phyloP scores from a whole-genome alignment of 2,329 filamentous ascomycete species.

The Diplodia intermedia region DNA sequence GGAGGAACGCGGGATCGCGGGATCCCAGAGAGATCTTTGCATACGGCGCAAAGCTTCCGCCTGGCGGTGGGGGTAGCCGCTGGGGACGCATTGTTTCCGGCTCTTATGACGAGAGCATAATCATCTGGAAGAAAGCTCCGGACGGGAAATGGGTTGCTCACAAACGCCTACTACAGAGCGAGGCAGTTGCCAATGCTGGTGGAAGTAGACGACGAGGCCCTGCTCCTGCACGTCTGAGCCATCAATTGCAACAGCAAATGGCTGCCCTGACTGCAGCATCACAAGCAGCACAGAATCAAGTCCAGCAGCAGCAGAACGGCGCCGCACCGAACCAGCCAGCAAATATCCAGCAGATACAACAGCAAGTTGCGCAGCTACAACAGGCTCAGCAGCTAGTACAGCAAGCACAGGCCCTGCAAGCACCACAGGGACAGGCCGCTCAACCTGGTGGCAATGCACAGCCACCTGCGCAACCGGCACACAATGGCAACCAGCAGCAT shows the following conservation, averaged over 20 bases:
- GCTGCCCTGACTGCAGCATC: conserved; percentile 38
- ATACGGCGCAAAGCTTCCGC: conserved; percentile 84
- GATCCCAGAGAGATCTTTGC: conserved; percentile 78
- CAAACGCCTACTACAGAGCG: conserved; percentile 77
- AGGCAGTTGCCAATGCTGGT: conserved; percentile 62
- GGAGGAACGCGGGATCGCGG: conserved; percentile 73
- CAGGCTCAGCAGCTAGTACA: conserved; percentile 34
- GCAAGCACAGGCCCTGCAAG: conserved; percentile 32
- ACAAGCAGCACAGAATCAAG: conserved; percentile 47
- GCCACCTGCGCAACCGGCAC: conserved; percentile 11
- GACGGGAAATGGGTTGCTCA: conserved; percentile 84
- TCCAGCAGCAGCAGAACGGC: conserved; percentile 5
- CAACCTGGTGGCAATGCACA: conserved; percentile 14
- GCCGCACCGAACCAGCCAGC: conserved; percentile 36
- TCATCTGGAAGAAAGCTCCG: conserved; percentile 88
- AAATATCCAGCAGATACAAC: conserved; percentile 36
- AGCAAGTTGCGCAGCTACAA: conserved; percentile 37
- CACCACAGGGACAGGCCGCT: conserved; percentile 30
- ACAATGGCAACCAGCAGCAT: conserved; percentile 38
- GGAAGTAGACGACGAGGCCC: conserved; percentile 43
- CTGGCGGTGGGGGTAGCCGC: conserved; percentile 85
- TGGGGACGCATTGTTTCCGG: conserved; percentile 97
- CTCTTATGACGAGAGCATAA: conserved; percentile 93
- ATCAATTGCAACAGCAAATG: conserved; percentile 53
- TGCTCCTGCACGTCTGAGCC: conserved; percentile 33